A percentile compares a stretch with the other conserved stretches of the same genome.
Evolutionary conservation across 768 basidiomycete genomes (phyloP).

Genomic region (Suillus subluteus): DNA sequence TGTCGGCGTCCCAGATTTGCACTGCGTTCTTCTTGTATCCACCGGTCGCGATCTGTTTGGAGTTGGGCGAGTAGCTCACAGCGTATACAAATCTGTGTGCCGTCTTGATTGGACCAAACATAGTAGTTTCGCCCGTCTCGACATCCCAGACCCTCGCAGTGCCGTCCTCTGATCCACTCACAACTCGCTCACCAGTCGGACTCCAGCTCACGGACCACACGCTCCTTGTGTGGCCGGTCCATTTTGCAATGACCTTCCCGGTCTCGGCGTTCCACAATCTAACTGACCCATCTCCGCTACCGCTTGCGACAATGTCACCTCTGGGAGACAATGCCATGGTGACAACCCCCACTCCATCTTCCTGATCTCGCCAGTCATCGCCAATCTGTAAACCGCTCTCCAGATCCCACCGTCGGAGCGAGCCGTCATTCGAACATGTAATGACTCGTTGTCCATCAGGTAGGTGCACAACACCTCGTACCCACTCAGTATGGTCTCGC

Average conservation of each 20-base stretch:
- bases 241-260: not conserved
- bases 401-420: slow-evolving; percentile 1
- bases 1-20: not conserved
- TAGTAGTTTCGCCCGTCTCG: not conserved
- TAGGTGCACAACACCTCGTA: not conserved
- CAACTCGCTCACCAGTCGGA: not conserved
- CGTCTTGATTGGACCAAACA: not conserved
- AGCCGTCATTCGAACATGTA: slow-evolving; percentile 2
- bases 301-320: not conserved
- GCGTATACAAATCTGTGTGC: not conserved
- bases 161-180: not conserved
- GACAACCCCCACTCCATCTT: not conserved
- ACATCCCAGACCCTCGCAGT: not conserved
- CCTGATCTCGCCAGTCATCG: not conserved
- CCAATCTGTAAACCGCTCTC: not conserved
- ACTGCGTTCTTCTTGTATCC: not conserved
- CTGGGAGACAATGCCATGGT: not conserved
- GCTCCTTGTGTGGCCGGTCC: not conserved
- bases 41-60: not conserved
- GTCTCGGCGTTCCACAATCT: not conserved
- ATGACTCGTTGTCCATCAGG: not conserved
- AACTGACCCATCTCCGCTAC: not conserved
- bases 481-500: not conserved
- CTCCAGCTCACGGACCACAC: not conserved
- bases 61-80: not conserved